Evolutionary conservation across 805 yeast species (phyloP), one percentile per base, ranked within the genome.

Genomic region (Saccharomycopsis oosterbeekiorum): DNA sequence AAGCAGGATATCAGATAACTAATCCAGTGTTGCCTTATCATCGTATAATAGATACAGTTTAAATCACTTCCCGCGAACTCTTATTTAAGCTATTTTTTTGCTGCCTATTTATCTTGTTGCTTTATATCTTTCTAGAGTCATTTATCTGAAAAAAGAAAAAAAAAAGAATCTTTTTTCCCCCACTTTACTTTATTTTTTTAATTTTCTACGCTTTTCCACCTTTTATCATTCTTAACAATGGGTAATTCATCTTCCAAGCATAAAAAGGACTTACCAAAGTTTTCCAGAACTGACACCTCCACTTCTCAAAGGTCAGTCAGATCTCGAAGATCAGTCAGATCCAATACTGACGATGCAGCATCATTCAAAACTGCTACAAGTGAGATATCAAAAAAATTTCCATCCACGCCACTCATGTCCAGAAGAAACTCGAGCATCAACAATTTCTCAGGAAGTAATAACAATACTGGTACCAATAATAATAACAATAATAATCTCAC

Each of bases 281-380:
- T 83, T 68, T 73, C 80, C 17, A 71, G 86, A 56, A 76, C 82
- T 14, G 85, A 82, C 66, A 83, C 87, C 1, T 76, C 79, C 57
- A 78, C 75, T 60, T 80, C 84, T 2, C 71, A 75, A 17, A 71
- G 80, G 61, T 77, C 80, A 1, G 42, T 69, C 41, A 69, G 73
- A 60, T 74, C 77, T 2, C 69, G 74, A 58, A 68, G 69, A 60
- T 68, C 72, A 4, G 62, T 65, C 60, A 68, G 75, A 57, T 65
- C 70, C 60, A 43, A 71, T 56, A 65, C 65, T 53, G 70, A 69
- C 50, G 70, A 72, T 26, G 69, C 70, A 5, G 64, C 73, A 11
- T 68, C 74, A 2, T 71, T 70, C 65, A 69, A 67, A 42, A 70
- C 75, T 9, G 75, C 74, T 1, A 64, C 66, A 26, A 59, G 62